phyloP scores from a whole-genome alignment of 441 rosid genomes.

The Breynia disticha region DNA sequence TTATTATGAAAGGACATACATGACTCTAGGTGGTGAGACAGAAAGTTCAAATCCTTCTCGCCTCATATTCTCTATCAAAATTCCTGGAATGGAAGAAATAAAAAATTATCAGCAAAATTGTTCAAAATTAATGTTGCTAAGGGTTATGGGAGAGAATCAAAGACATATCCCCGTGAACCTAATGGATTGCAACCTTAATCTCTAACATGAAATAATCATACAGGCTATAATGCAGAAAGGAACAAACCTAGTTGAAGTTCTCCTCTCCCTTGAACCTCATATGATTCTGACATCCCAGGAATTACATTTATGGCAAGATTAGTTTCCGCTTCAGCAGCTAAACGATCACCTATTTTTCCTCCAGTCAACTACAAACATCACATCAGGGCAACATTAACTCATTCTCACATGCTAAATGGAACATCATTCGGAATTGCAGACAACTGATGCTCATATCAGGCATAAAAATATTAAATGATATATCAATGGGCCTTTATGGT shows the following conservation, averaged over 20 bases:
- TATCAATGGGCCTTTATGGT: too few species aligned
- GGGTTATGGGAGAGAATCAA: too few species aligned
- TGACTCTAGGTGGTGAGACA: constrained; percentile 94
- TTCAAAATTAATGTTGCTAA: too few species aligned
- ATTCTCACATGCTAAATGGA: too few species aligned
- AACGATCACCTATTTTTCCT: constrained; percentile 77
- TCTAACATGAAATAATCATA: too few species aligned
- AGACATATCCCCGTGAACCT: too few species aligned
- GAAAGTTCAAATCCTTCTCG: constrained; percentile 96
- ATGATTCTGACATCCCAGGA: constrained; percentile 78
- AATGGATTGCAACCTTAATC: too few species aligned
- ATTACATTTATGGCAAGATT: constrained; percentile 91
- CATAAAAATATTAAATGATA: too few species aligned
- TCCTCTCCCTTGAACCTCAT: constrained; percentile 96
- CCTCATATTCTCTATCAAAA: constrained; percentile 95
- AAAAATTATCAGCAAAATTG: not conserved
- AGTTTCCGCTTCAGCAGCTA: constrained; percentile 92
- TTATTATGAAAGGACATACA: constrained; percentile 38
- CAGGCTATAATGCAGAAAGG: not conserved
- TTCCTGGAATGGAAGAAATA: constrained; percentile 40
- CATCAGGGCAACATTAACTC: not conserved
- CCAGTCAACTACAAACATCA: constrained; percentile 63
- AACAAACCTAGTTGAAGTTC: constrained; percentile 92
- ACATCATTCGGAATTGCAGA: too few species aligned
- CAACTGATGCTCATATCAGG: too few species aligned